Conservation (phyloP, 2,329 filamentous ascomycete species). For the Acrocalymma vagum region DNA sequence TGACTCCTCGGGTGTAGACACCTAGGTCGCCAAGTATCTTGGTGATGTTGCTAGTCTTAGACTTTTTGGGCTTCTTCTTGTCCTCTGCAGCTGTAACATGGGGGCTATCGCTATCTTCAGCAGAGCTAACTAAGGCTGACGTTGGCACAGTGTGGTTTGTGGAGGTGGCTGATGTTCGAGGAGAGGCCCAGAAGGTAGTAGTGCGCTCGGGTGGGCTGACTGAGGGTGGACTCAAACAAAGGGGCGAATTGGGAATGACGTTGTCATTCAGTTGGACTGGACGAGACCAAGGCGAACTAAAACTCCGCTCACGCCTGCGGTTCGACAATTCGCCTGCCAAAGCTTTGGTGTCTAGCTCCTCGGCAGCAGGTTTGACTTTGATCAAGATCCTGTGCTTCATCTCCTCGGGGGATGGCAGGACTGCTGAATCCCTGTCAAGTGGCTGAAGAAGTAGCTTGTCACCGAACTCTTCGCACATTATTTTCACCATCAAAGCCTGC, state of each 20-base stretch:
- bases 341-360: slow-evolving; percentile 48
- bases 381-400: slow-evolving; percentile 85
- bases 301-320: slow-evolving; percentile 66
- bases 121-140: slow-evolving; percentile 62
- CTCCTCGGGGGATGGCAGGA: slow-evolving; percentile 85
- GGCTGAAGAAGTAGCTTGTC: slow-evolving; percentile 80
- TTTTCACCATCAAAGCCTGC: slow-evolving; percentile 87
- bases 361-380: slow-evolving; percentile 88
- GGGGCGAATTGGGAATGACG: slow-evolving; percentile 56
- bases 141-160: slow-evolving; percentile 63
- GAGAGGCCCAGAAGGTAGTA: slow-evolving; percentile 56
- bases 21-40: slow-evolving; percentile 84
- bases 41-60: slow-evolving; percentile 81
- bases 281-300: slow-evolving; percentile 78
- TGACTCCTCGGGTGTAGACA: slow-evolving; percentile 79
- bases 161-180: slow-evolving; percentile 66
- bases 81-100: slow-evolving; percentile 66
- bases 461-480: slow-evolving; percentile 86
- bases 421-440: slow-evolving; percentile 71
- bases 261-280: slow-evolving; percentile 68
- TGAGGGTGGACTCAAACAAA: slow-evolving; percentile 62
- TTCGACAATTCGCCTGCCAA: slow-evolving; percentile 44
- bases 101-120: slow-evolving; percentile 80
- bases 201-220: slow-evolving; percentile 61
- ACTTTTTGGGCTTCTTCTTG: slow-evolving; percentile 68